Base-by-base conservation (phyloP, 805 yeast species). In the Yarrowia sp. region DNA sequence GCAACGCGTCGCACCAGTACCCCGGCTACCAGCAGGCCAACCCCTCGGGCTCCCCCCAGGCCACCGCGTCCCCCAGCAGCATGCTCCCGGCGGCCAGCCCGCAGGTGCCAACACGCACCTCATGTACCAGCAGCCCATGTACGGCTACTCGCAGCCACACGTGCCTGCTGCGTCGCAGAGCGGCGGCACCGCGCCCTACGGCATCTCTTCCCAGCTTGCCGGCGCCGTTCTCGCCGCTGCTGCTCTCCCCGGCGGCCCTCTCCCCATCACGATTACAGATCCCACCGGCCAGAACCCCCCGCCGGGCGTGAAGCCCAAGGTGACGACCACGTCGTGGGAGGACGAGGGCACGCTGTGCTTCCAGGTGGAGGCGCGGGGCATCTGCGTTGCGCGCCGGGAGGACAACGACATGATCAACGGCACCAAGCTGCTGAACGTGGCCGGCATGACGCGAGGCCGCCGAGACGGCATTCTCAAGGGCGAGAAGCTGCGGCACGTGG, bases 321-420 rank as follows among this genome's bases (percentile, higher is more conserved):
- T 88, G 59, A 86, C 91, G 59, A 87, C 94, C 21, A 88, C 94
- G n/a, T 82, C 86, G 81, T 88, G 96, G 96, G 94, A 88, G 70
- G 96, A 88, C 71, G 96, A 88, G 70, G 85, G 86, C 67, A 88
- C 96, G 0, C 73, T 88, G 59, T 88, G 94, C 71, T 88, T 88
- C 76, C 94, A 88, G 73, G 93, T 88, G 29, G 94, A 88, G 69
- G 92, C 90, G 63, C 84, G 86, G 65, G 88, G 89, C 62, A 87
- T 88, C 46, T 80, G 87, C 16, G 96, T 88, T 19, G 91, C 88
- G 27, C 80, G 96, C 67, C 80, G 96, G 69, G 94, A 90, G 29
- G 94, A 88, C 73, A 86, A 87, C 71, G 85, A 88, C 73, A 86
- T 87, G 88, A 84, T 88, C 72, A 88, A 88, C 70, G 96, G 96